These are phyloP conservation scores for Abrus pulchellus DNA, from an alignment of 306 rosid genomes.

Conservation along the genomic window DNA sequence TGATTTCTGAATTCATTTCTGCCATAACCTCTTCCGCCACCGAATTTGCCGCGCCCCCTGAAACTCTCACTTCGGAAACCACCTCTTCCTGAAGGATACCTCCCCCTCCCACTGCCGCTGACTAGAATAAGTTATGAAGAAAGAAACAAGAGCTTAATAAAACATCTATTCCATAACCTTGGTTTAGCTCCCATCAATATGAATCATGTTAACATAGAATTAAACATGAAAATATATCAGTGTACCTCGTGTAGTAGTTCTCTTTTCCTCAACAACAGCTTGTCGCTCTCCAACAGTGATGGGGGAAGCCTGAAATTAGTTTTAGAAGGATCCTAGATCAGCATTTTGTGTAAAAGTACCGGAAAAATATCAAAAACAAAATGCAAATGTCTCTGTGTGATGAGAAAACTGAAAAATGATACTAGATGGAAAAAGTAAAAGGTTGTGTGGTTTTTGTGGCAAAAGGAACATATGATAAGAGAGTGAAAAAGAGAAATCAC, in stretches of 20 bases:
- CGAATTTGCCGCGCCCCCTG: constrained; percentile 76
- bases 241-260: constrained; percentile 93
- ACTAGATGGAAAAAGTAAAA: background rate
- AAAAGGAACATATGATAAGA: background rate
- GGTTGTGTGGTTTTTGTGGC: background rate
- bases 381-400: background rate
- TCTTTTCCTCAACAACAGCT: constrained; percentile 91
- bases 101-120: constrained; percentile 84
- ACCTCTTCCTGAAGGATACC: constrained; percentile 83
- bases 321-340: constrained; percentile 39
- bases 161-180: constrained; percentile 13
- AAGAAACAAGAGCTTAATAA: constrained; percentile 28
- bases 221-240: constrained; percentile 25
- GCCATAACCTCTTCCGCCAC: constrained; percentile 81
- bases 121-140: constrained; percentile 55
- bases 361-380: background rate
- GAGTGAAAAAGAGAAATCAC: background rate
- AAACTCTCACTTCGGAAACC: constrained; percentile 78
- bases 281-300: constrained; percentile 75
- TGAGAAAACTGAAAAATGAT: background rate
- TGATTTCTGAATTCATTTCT: constrained; percentile 88
- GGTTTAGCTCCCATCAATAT: constrained; percentile 11
- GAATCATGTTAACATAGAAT: constrained; percentile 12
- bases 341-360: background rate
- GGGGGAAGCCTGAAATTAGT: constrained; percentile 76